These are phyloP conservation scores for Stagonosporopsis vannaccii DNA, from an alignment of 2,329 filamentous ascomycete genomes.

Conservation along the genomic window DNA sequence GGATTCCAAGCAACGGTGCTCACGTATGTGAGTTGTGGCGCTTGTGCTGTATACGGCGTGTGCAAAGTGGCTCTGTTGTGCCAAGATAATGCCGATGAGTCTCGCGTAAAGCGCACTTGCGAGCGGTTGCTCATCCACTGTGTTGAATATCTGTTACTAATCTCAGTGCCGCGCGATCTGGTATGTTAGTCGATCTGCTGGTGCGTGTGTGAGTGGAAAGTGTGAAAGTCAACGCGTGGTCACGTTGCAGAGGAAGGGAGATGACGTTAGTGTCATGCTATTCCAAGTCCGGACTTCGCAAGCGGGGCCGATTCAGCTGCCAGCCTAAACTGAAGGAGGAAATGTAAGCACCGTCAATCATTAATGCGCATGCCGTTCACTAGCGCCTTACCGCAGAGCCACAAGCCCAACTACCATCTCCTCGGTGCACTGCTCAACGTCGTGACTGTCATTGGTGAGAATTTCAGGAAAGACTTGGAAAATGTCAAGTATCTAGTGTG, in stretches of 20 bases:
- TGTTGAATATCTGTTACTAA: neutral
- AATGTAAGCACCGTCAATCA: too few species aligned
- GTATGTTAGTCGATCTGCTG: neutral
- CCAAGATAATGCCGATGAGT: neutral
- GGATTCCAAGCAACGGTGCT: neutral
- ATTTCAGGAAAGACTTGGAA: too few species aligned
- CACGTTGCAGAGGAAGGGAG: constrained; percentile 1
- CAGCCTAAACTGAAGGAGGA: too few species aligned
- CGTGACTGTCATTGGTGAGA: too few species aligned
- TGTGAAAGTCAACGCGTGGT: neutral
- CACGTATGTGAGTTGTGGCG: neutral
- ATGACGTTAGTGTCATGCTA: constrained; percentile 1
- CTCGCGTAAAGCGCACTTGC: neutral
- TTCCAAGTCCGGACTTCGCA: neutral
- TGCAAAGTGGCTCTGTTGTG: neutral
- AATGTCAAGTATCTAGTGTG: too few species aligned
- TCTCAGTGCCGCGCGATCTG: too few species aligned
- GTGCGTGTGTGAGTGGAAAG: neutral
- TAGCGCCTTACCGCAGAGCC: too few species aligned
- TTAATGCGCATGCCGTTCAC: too few species aligned
- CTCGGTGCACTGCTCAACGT: too few species aligned
- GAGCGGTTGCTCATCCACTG: neutral
- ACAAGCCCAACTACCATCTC: too few species aligned
- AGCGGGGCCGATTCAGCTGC: neutral
- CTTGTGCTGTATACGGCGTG: neutral